These are phyloP conservation scores for Hygrophila difformis DNA, from an alignment of 257 asterid species.

Conservation along the genomic window DNA sequence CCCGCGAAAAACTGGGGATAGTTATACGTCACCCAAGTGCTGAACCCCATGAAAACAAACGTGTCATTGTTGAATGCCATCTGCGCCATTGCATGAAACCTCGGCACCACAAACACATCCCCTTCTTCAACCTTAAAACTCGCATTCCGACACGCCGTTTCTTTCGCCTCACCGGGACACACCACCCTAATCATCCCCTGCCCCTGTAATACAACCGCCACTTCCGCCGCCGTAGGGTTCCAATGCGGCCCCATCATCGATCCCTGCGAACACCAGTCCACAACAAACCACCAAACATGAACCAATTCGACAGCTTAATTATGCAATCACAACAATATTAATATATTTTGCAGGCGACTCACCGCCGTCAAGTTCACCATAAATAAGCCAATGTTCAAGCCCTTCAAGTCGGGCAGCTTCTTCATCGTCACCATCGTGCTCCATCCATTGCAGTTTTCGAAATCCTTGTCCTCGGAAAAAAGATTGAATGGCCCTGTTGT, in stretches of 20 bases:
- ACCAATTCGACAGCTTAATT: not conserved
- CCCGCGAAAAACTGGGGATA: constrained; percentile 67
- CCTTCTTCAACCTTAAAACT: constrained; percentile 61
- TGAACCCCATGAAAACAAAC: constrained; percentile 67
- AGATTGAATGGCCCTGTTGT: constrained; percentile 36
- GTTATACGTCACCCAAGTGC: constrained; percentile 34
- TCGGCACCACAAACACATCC: constrained; percentile 56
- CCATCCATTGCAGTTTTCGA: constrained; percentile 81
- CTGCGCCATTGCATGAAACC: constrained; percentile 78
- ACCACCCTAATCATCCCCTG: constrained; percentile 61
- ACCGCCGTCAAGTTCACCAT: constrained; percentile 76
- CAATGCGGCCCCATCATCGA: constrained; percentile 98
- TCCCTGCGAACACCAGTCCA: constrained; percentile 41
- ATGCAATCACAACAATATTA: not conserved
- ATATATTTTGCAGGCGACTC: constrained; percentile 16
- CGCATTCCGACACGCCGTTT: constrained; percentile 23
- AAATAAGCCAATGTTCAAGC: constrained; percentile 44
- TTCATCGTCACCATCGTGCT: constrained; percentile 54
- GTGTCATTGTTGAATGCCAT: constrained; percentile 67
- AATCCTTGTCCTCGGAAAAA: constrained; percentile 52
- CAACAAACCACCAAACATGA: too few species aligned
- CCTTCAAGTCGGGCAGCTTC: constrained; percentile 37
- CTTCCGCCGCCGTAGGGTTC: constrained; percentile 75
- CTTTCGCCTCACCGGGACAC: constrained; percentile 27
- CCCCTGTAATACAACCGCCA: constrained; percentile 52